Evolutionary conservation across 768 basidiomycete genomes (phyloP).

Genomic region (Chalciporus sphaerocephalus): DNA sequence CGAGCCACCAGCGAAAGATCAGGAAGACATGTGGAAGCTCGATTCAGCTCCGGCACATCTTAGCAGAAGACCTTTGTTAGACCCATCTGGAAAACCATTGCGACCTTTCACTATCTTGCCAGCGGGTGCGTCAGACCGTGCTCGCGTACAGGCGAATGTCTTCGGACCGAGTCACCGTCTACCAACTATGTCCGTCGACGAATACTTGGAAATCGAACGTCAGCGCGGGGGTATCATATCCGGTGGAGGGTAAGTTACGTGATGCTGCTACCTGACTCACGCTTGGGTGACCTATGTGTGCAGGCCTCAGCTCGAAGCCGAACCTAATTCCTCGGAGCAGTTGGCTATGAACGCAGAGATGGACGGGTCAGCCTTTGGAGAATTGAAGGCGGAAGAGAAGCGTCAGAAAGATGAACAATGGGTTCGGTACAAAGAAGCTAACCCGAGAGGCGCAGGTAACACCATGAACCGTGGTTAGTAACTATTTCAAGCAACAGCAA

Average conservation of each 20-base stretch:
- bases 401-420: slow-evolving; percentile 86
- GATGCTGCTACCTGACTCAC: neutral
- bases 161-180: slow-evolving; percentile 80
- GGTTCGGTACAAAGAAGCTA: slow-evolving; percentile 81
- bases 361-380: slow-evolving; percentile 71
- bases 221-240: slow-evolving; percentile 82
- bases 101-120: slow-evolving; percentile 93
- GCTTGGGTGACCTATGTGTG: slow-evolving; percentile 6
- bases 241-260: slow-evolving; percentile 70
- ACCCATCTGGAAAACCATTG: slow-evolving; percentile 77
- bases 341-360: slow-evolving; percentile 75
- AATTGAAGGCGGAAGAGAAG: slow-evolving; percentile 69
- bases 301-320: slow-evolving; percentile 63
- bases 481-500: slow-evolving; percentile 6
- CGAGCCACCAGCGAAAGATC: slow-evolving; percentile 32
- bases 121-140: slow-evolving; percentile 59
- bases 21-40: slow-evolving; percentile 67
- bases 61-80: slow-evolving; percentile 63
- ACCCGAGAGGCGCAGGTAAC: slow-evolving; percentile 92
- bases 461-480: slow-evolving; percentile 82
- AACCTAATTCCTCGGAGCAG: slow-evolving; percentile 73
- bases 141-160: slow-evolving; percentile 71
- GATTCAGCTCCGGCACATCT: slow-evolving; percentile 49
- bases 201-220: slow-evolving; percentile 84
- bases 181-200: slow-evolving; percentile 94